Conservation (phyloP, 805 yeast genomes). For the Candida boidinii region DNA sequence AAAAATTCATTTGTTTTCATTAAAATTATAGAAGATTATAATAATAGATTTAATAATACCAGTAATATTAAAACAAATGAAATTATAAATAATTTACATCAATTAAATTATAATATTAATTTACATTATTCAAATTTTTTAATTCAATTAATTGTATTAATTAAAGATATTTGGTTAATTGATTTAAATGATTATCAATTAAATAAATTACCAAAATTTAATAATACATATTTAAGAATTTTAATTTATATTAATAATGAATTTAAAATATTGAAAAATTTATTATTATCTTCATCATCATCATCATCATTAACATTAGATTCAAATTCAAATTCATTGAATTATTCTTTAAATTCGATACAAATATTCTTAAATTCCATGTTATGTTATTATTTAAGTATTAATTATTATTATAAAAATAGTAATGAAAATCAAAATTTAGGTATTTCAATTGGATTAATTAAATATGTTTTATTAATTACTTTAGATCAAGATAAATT, state of each 20-base stretch:
- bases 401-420: conserved; percentile 16
- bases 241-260: conserved; percentile 16
- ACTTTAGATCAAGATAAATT: conserved; percentile 18
- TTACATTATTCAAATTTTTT: too few relatives aligned
- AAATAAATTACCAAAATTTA: conserved; percentile 16
- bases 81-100: too few relatives aligned
- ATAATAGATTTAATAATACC: too few relatives aligned
- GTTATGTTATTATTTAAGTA: conserved; percentile 16
- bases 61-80: too few relatives aligned
- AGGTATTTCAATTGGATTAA: conserved; percentile 19
- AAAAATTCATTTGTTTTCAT: too few relatives aligned
- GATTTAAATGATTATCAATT: conserved; percentile 14
- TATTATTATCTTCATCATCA: too few relatives aligned
- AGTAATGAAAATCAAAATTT: too few relatives aligned
- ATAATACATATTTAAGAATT: conserved; percentile 13
- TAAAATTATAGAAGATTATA: too few relatives aligned
- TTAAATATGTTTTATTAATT: conserved; percentile 15
- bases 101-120: too few relatives aligned
- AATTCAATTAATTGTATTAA: not conserved
- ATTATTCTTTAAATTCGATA: not conserved
- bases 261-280: conserved; percentile 6
- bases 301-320: not conserved
- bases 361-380: conserved; percentile 11
- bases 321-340: not conserved
- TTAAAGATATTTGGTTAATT: conserved; percentile 4